A percentile compares a stretch with the other conserved stretches of the same genome.
Evolutionary conservation across 495 filamentous ascomycete genomes (phyloP).

Genomic region (Aspergillus asperescens): DNA sequence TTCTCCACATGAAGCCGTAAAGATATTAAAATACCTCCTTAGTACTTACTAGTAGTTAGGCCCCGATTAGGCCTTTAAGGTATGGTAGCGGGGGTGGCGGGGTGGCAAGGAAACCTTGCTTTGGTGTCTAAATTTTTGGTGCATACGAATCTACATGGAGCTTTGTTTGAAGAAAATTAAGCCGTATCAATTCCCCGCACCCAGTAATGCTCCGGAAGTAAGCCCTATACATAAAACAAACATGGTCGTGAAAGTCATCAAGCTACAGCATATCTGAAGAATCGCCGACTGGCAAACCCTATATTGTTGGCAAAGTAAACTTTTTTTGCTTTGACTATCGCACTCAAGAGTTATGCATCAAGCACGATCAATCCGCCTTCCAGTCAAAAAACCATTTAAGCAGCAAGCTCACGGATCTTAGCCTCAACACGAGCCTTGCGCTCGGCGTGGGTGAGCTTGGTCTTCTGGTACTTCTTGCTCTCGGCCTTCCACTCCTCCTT

Average conservation of each 20-base stretch:
- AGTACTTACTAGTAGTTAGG: background rate
- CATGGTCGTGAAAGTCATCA: constrained; percentile 20
- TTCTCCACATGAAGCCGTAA: background rate
- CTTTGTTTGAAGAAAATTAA: constrained; percentile 1
- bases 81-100: background rate
- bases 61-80: too few species aligned
- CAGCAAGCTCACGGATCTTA: constrained; percentile 67
- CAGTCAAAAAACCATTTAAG: constrained; percentile 27
- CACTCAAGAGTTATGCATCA: constrained; percentile 22
- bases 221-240: constrained; percentile 14
- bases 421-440: constrained; percentile 73
- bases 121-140: too few species aligned
- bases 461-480: constrained; percentile 76
- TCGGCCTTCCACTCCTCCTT: constrained; percentile 97
- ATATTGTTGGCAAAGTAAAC: constrained; percentile 13
- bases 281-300: constrained; percentile 11
- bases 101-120: too few species aligned
- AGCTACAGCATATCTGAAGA: constrained; percentile 19
- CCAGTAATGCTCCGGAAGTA: constrained; percentile 17
- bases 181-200: constrained; percentile 11
- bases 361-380: constrained; percentile 20
- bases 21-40: background rate
- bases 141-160: background rate
- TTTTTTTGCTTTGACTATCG: constrained; percentile 26
- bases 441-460: constrained; percentile 76